Conservation (phyloP, 2,329 filamentous ascomycete species). For the Colletotrichum lentis region DNA sequence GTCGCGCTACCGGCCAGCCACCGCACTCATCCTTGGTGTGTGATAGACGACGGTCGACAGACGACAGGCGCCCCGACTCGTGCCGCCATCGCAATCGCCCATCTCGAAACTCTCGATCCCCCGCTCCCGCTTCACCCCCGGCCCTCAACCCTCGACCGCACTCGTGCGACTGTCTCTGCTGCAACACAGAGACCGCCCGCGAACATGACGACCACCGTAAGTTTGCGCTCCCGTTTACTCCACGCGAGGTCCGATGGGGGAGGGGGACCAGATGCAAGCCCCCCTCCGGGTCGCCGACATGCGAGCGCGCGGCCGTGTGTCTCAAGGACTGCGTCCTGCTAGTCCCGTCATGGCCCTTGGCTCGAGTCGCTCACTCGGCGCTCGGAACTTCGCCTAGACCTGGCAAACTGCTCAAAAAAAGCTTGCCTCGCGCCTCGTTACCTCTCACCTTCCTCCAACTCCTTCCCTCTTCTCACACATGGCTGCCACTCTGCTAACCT, state of each 20-base stretch:
- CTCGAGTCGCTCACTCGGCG: slow-evolving; percentile 32
- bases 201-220: slow-evolving; percentile 51
- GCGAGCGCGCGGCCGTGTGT: slow-evolving; percentile 47
- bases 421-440: slow-evolving; percentile 28
- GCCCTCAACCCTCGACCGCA: slow-evolving; percentile 39
- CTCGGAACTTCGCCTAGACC: slow-evolving; percentile 38
- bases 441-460: slow-evolving; percentile 3
- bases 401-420: slow-evolving; percentile 32
- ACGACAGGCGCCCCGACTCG: neutral
- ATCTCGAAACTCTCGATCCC: slow-evolving; percentile 24
- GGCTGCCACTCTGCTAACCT: slow-evolving; percentile 35
- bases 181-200: slow-evolving; percentile 25
- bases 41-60: neutral
- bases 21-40: slow-evolving; percentile 4
- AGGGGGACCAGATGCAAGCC: slow-evolving; percentile 11
- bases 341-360: slow-evolving; percentile 40
- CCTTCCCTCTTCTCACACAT: slow-evolving; percentile 3
- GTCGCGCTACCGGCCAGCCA: slow-evolving; percentile 2
- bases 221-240: slow-evolving; percentile 40
- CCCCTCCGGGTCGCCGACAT: slow-evolving; percentile 36
- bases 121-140: slow-evolving; percentile 1
- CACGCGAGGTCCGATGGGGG: slow-evolving; percentile 36
- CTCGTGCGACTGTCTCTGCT: slow-evolving; percentile 42
- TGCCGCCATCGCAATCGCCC: slow-evolving; percentile 6
- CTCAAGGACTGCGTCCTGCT: slow-evolving; percentile 48